Conservation (phyloP, 441 rosid species). For the Erodium chrysanthum region DNA sequence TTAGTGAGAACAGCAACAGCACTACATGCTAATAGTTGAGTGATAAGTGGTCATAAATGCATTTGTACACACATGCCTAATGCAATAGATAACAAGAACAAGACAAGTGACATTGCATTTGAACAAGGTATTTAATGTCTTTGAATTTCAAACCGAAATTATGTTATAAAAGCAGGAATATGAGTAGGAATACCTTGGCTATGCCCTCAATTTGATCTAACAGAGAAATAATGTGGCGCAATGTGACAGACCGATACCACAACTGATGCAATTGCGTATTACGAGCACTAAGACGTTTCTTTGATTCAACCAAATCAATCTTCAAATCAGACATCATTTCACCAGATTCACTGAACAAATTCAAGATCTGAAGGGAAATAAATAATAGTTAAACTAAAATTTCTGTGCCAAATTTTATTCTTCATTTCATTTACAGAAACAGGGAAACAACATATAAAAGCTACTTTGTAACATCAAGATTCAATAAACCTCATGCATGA, state of each 20-base stretch:
- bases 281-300: constrained; percentile 70
- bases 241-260: constrained; percentile 97
- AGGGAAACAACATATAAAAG: not conserved
- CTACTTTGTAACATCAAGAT: not conserved
- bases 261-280: constrained; percentile 94
- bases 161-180: constrained; percentile 5
- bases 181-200: constrained; percentile 60
- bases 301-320: constrained; percentile 84
- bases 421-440: constrained; percentile 1
- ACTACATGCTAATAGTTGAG: not conserved
- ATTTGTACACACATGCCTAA: not conserved
- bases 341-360: constrained; percentile 87
- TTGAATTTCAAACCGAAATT: not conserved
- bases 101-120: not conserved
- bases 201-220: constrained; percentile 96
- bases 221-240: constrained; percentile 85
- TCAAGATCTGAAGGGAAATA: constrained; percentile 63
- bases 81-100: not conserved
- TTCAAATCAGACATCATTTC: constrained; percentile 57
- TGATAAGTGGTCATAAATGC: not conserved
- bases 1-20: not conserved
- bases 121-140: not conserved
- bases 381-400: constrained; percentile 10
- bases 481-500: not conserved
- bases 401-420: constrained; percentile 4